Base-by-base conservation (phyloP, 495 filamentous ascomycete species). In the Xylona heveae region DNA sequence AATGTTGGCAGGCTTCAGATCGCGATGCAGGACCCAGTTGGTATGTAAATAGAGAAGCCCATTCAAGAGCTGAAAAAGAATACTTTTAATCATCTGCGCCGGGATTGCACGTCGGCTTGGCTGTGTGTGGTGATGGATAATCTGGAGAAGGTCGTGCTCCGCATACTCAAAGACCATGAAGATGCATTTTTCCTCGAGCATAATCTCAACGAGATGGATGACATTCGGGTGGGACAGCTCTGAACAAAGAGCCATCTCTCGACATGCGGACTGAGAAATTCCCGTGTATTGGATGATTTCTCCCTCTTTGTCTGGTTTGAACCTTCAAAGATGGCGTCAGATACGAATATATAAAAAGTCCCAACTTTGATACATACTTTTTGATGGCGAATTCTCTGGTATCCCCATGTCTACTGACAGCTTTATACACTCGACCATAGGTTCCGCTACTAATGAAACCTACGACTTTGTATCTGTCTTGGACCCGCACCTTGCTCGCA, bases 151-250 rank as follows among this genome's bases (percentile, higher is more conserved):
- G 49, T 99, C 88, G 52, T 82, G 88, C 53, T 99, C 88, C 41
- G 84, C 85, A 47, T 93, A 99, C 53, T 95, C 88, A 46, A 99
- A 99, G 13, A 99, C 84, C 80, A 99, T 99, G 54, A 83, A 95
- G 46, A 99, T 99, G 58, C 83, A 94, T 55, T 94, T 95, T 52
- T 91, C 82, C 54, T 99, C 83, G 9, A 99, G 60, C 46, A 95
- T 94, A 44, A 94, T 99, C 51, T 99, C 88, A 41, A 85, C 68
- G 19, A 93, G 64, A 37, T 75, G 68, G 45, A 99, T 85, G 27
- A 99, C 74, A 47, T 95, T 93, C 32, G 66, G 58, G 50, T 99
- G 84, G 14, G 66, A 69, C 7, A 95, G 66, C 44, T 95, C 90
- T 36, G 82, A 83, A 47, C 88, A 99, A 4, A 99, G 63, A n/a